Evolutionary conservation across 2,329 filamentous ascomycete genomes (phyloP), one percentile per base, ranked within the genome.

Genomic region (Cylindrodendrum hubeiense): DNA sequence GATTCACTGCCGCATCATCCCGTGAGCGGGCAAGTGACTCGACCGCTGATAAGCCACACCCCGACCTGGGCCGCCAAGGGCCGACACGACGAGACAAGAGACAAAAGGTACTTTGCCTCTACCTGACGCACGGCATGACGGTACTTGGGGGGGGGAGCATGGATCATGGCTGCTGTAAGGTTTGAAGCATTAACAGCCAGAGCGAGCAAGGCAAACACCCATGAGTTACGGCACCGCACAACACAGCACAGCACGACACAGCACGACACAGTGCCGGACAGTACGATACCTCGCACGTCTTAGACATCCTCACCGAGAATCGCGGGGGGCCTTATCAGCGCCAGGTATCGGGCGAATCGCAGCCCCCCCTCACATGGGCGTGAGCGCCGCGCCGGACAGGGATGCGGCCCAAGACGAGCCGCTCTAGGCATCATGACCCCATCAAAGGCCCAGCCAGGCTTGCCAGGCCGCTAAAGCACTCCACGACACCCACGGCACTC

Each of bases 1-100:
- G 71, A 75, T 69, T 75, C 73, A 75, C 72, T 68, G 71, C 74
- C 70, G 72, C 74, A 75, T 75, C 73, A 75, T 75, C 69, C 73
- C 73, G 73, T 74, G 67, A 75, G 65, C 63, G 50, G 56, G 61
- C 66, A 66, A 75, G 63, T 70, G 69, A 72, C 66, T 67, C 62
- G 66, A 72, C 63, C 39, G 47, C 66, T 59, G 71, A 74, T 75
- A 72, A 74, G 73, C 72, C 73, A 75, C 69, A 73, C 28, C 26
- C 47, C 37, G 47, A 51, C 53, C 21, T 41, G 44, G 44, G 26
- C 39, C 19, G 53, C 43, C 22, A 26, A 22, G 54, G 50, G n/a
- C 22, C 21, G 41, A 9, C 43, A 46, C n/a, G 33, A 24, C 19
- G 26, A 37, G 28, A 33, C 24, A 19, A 22, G 41, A 30, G 43